Evolutionary conservation across 768 basidiomycete genomes (phyloP).

Genomic region (Leccinum obscurum): DNA sequence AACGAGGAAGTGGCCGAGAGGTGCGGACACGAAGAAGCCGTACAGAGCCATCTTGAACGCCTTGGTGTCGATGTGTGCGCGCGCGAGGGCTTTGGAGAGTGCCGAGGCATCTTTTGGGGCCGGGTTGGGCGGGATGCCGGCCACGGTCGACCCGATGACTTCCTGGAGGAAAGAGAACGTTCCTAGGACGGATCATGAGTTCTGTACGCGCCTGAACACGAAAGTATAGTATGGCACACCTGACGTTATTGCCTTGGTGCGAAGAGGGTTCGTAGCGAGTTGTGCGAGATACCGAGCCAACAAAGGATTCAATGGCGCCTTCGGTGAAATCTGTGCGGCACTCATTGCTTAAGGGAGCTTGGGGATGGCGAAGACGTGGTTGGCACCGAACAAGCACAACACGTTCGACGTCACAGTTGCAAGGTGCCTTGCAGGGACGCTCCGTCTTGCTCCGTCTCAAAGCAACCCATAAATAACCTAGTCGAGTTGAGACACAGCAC

Average conservation of each 20-base stretch:
- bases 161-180: constrained; percentile 73
- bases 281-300: constrained; percentile 70
- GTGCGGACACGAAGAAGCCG: constrained; percentile 83
- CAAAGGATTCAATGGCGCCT: constrained; percentile 41
- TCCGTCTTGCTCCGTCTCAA: too few species aligned
- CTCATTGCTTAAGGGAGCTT: constrained; percentile 37
- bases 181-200: constrained; percentile 30
- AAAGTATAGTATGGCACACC: constrained; percentile 36
- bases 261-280: constrained; percentile 66
- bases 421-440: too few species aligned
- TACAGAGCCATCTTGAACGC: constrained; percentile 85
- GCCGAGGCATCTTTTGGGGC: constrained; percentile 55
- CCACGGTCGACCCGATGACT: constrained; percentile 72
- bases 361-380: background rate
- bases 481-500: too few species aligned
- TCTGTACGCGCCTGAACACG: background rate
- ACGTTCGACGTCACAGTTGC: too few species aligned
- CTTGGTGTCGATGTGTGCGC: constrained; percentile 60
- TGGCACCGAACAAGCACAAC: background rate
- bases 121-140: constrained; percentile 54
- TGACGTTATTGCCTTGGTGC: constrained; percentile 79
- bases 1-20: constrained; percentile 73
- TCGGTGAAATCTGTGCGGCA: constrained; percentile 16
- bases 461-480: constrained; percentile 1
- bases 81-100: constrained; percentile 52